These are phyloP conservation scores for Hypoxylon sp. DNA, from an alignment of 2,329 filamentous ascomycete species.

Conservation along the genomic window DNA sequence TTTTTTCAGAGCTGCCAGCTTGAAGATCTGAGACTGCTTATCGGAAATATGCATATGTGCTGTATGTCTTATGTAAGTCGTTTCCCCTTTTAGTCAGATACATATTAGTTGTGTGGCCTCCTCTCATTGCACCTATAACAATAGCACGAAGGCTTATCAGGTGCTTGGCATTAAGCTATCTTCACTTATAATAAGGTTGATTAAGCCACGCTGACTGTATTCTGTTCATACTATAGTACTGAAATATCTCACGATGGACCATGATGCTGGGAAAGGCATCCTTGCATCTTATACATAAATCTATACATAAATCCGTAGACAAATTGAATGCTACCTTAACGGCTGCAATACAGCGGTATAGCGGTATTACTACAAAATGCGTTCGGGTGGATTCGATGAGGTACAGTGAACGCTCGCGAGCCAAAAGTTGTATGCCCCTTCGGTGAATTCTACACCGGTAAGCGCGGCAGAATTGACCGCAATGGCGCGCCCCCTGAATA, in stretches of 20 bases:
- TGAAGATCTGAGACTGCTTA: conserved; percentile 48
- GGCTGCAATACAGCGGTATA: too few relatives aligned
- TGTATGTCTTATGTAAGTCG: conserved; percentile 49
- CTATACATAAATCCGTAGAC: too few relatives aligned
- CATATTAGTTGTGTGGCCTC: conserved; percentile 16
- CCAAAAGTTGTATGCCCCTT: conserved; percentile 9
- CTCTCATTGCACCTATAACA: background rate
- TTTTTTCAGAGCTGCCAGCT: conserved; percentile 38
- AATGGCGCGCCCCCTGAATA: conserved; percentile 8
- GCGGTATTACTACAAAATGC: background rate
- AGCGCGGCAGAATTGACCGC: conserved; percentile 17
- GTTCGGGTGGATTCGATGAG: conserved; percentile 21
- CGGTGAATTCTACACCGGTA: conserved; percentile 40
- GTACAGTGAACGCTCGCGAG: conserved; percentile 16
- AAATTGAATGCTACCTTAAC: too few relatives aligned
- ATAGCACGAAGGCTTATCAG: conserved; percentile 1
- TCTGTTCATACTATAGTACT: too few relatives aligned
- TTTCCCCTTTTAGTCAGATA: conserved; percentile 47
- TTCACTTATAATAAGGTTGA: background rate
- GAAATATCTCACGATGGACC: too few relatives aligned
- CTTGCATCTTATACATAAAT: too few relatives aligned
- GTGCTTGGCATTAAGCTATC: conserved; percentile 3
- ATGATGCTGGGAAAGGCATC: too few relatives aligned
- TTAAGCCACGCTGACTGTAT: conserved; percentile 13
- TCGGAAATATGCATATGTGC: conserved; percentile 49